These are phyloP conservation scores for Cryphonectria parasitica DNA, from an alignment of 2,329 filamentous ascomycete genomes.

Conservation along the genomic window DNA sequence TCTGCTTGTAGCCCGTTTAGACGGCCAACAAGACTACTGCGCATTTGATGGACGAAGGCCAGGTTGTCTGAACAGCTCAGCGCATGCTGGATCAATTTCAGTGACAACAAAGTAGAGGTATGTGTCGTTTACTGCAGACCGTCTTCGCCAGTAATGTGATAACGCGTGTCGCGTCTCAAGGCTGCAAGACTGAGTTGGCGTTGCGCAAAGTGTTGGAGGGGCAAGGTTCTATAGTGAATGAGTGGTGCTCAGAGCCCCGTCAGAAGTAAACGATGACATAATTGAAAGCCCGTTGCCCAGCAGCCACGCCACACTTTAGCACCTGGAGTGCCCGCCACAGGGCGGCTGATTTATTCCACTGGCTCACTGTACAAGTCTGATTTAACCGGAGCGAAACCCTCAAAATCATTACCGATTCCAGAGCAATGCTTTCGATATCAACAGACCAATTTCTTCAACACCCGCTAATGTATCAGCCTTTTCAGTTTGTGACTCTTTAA, in stretches of 20 bases:
- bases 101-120: background rate
- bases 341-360: background rate
- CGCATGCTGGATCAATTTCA: background rate
- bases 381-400: too few species aligned
- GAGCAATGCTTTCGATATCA: background rate
- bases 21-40: background rate
- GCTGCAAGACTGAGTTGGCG: conserved; percentile 27
- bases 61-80: conserved; percentile 12
- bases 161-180: conserved; percentile 17
- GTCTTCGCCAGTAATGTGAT: conserved; percentile 5
- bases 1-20: background rate
- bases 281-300: conserved; percentile 5
- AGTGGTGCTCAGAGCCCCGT: background rate
- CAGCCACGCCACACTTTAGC: conserved; percentile 11
- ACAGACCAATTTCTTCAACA: too few species aligned
- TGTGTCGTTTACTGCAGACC: background rate
- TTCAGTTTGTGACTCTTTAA: too few species aligned
- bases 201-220: conserved; percentile 15
- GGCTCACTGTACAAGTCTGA: background rate
- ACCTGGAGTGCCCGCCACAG: background rate
- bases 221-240: background rate
- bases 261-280: conserved; percentile 28
- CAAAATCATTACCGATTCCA: background rate
- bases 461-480: too few species aligned
- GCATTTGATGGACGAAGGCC: conserved; percentile 1